Evolutionary conservation across 805 yeast genomes (phyloP), one percentile per base, ranked within the genome.

Genomic region (Candida broadrunensis): DNA sequence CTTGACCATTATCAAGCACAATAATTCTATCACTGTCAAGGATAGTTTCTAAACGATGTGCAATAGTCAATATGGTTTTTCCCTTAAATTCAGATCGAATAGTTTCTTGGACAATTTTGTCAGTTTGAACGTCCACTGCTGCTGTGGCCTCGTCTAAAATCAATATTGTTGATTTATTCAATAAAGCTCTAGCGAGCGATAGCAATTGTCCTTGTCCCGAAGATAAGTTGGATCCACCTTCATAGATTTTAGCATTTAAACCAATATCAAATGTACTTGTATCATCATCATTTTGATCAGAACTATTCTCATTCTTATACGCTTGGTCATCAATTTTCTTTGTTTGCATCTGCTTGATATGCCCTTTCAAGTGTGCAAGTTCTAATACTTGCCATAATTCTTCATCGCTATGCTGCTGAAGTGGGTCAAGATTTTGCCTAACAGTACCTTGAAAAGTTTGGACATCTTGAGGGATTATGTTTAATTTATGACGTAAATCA

Each of bases 401-500:
- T n/a, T 82, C 84, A 60, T 88, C 96, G 3, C 77, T 64, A 56
- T 78, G 80, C 38, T 65, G 68, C 16, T 73, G 67, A 2, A 85
- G 79, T 19, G 98, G 98, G 61, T 91, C 98, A 50, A 91, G 73
- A 60, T 89, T 89, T 36, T 87, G 85, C 52, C 96, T 74, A 11
- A 89, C 68, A 0, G 93, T 76, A 27, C 97, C 97, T 65, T 87
- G 87, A 58, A 90, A 84, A 7, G 88, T 88, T 60, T 90, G 97
- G 0, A 96, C 85, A 61, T 89, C 97, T 61, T 89, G 97, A 2
- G 97, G 97, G 49, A 89, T 89, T 49, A 89, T 90, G 2, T 93
- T 83, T 35, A 89, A 65, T 45, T 78, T 76, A 29, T 81, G 81
- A 56, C 97, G 78, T 53, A 89, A 70, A 56, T 89, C 97, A 47